These are phyloP conservation scores for Actinomortierella wolfii DNA, from an alignment of 371 early-diverging fungal genomes.

Conservation along the genomic window DNA sequence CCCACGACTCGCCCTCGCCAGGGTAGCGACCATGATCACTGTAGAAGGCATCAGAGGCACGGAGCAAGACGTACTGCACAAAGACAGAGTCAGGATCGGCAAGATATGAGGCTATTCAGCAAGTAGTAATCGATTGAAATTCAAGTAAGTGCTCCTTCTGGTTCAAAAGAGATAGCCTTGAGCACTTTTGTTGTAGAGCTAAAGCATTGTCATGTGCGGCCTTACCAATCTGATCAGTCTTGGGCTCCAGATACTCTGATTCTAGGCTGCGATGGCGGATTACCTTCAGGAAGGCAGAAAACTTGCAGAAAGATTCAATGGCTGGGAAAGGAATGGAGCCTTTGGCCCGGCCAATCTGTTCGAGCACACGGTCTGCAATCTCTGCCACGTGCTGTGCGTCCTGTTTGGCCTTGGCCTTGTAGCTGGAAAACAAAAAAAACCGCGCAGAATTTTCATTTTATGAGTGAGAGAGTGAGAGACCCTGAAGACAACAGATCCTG, in stretches of 20 bases:
- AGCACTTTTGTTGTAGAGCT: too few relatives aligned
- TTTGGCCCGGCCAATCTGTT: slow-evolving; percentile 49
- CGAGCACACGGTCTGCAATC: slow-evolving; percentile 57
- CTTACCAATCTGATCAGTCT: slow-evolving; percentile 56
- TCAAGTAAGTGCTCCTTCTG: neutral
- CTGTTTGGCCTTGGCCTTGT: slow-evolving; percentile 78
- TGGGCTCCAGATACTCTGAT: slow-evolving; percentile 56
- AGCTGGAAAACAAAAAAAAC: slow-evolving; percentile 48
- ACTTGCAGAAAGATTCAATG: slow-evolving; percentile 85
- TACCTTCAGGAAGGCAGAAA: slow-evolving; percentile 70
- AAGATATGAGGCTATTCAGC: slow-evolving; percentile 54
- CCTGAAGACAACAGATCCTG: neutral
- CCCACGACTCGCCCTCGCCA: slow-evolving; percentile 50
- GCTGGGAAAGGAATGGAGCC: slow-evolving; percentile 69
- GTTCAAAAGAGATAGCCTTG: neutral
- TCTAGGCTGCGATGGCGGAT: slow-evolving; percentile 65
- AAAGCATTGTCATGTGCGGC: too few relatives aligned
- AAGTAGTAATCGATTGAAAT: neutral
- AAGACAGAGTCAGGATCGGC: slow-evolving; percentile 61
- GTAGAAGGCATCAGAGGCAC: slow-evolving; percentile 76
- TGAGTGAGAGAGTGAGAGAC: neutral
- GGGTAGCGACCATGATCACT: slow-evolving; percentile 58
- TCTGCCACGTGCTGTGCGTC: slow-evolving; percentile 66
- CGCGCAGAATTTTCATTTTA: neutral
- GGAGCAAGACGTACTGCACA: slow-evolving; percentile 68